Evolutionary conservation across 768 basidiomycete species (phyloP).

Genomic region (Gelatoporia subvermispora): DNA sequence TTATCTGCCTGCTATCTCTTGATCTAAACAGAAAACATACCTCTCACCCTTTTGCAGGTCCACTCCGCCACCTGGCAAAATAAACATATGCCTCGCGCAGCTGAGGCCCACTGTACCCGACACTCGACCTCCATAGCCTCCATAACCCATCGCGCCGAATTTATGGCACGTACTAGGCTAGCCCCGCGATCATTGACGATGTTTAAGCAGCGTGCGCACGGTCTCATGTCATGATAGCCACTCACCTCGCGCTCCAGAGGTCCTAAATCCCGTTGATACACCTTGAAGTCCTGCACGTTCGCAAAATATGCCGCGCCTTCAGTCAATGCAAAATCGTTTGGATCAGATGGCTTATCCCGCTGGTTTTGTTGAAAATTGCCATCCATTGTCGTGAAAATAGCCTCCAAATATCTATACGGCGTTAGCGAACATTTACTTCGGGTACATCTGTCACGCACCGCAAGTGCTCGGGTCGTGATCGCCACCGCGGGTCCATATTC

Average conservation of each 20-base stretch:
- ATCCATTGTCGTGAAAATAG: slow-evolving; percentile 6
- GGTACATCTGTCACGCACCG: not conserved
- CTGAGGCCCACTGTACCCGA: slow-evolving; percentile 11
- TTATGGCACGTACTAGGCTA: slow-evolving; percentile 11
- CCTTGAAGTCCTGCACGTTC: slow-evolving; percentile 5
- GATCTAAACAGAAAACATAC: slow-evolving; percentile 5
- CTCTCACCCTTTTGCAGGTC: slow-evolving; percentile 16
- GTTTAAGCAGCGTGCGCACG: no score
- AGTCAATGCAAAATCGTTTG: slow-evolving; percentile 7
- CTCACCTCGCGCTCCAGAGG: slow-evolving; percentile 5
- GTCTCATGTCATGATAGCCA: not conserved
- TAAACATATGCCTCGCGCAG: slow-evolving; percentile 14
- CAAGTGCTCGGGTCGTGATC: not conserved
- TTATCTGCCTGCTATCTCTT: not conserved
- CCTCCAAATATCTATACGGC: slow-evolving; percentile 6
- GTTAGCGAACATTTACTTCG: no score
- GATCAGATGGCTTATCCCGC: slow-evolving; percentile 8
- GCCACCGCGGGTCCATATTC: slow-evolving; percentile 17
- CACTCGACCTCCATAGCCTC: slow-evolving; percentile 6
- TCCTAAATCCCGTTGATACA: not conserved
- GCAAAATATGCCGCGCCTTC: slow-evolving; percentile 11
- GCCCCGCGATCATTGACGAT: not conserved
- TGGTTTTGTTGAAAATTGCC: slow-evolving; percentile 12
- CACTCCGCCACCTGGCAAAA: slow-evolving; percentile 8
- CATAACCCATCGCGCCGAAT: slow-evolving; percentile 12